A percentile compares a stretch with the other conserved stretches of the same genome.
Conservation (phyloP, 768 basidiomycete species). For the Peribolospora kevripleyi region DNA sequence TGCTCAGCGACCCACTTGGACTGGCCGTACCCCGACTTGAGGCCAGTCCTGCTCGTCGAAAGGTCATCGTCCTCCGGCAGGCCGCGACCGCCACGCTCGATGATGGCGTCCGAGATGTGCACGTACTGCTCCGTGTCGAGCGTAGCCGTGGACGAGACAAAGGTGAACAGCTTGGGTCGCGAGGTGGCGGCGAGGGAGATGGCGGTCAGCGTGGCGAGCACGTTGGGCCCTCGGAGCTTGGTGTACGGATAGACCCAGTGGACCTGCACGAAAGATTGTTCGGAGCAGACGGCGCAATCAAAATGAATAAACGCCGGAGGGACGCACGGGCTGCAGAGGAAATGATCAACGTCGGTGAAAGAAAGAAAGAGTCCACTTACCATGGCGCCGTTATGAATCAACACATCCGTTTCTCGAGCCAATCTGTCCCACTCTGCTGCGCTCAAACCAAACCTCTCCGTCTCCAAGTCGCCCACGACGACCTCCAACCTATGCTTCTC, state of each 20-base stretch:
- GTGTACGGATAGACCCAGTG: constrained; percentile 99
- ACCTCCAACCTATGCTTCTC: constrained; percentile 42
- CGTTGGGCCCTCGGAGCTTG: constrained; percentile 71
- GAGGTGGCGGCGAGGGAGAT: constrained; percentile 49
- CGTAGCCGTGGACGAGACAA: constrained; percentile 88
- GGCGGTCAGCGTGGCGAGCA: constrained; percentile 65
- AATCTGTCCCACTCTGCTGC: constrained; percentile 40
- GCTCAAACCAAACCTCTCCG: constrained; percentile 47
- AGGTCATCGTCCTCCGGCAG: constrained; percentile 71
- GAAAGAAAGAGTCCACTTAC: constrained; percentile 28
- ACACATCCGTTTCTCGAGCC: constrained; percentile 45
- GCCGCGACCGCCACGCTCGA: constrained; percentile 30
- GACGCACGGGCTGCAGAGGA: neutral
- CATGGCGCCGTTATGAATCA: constrained; percentile 91
- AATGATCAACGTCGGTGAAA: neutral
- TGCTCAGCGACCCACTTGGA: constrained; percentile 98
- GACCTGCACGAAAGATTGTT: constrained; percentile 30
- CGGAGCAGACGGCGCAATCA: neutral
- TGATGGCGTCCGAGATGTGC: constrained; percentile 48
- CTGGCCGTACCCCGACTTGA: constrained; percentile 89
- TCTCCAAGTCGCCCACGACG: constrained; percentile 58
- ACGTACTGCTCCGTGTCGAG: constrained; percentile 82
- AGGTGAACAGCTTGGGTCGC: constrained; percentile 57
- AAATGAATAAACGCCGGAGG: neutral
- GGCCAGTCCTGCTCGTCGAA: constrained; percentile 45